These are phyloP conservation scores for Albugo candida DNA, from an alignment of 352 stramenopile genomes.

Conservation along the genomic window DNA sequence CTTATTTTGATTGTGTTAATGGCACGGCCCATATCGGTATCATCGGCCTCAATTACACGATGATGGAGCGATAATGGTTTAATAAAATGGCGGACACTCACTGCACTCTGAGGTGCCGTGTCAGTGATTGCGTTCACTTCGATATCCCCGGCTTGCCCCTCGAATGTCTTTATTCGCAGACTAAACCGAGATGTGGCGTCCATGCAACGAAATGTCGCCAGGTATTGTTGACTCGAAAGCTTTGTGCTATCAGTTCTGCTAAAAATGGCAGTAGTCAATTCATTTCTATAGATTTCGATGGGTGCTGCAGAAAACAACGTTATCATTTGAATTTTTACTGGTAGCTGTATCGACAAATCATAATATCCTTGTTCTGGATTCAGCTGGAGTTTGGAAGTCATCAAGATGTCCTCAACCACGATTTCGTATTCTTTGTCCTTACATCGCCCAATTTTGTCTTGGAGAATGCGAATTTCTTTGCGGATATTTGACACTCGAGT, in stretches of 20 bases:
- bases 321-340: slow-evolving; percentile 58
- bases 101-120: slow-evolving; percentile 33
- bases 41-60: slow-evolving; percentile 41
- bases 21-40: slow-evolving; percentile 24
- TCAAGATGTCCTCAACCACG: slow-evolving; percentile 48
- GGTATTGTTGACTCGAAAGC: slow-evolving; percentile 35
- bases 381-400: slow-evolving; percentile 63
- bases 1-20: slow-evolving; percentile 51
- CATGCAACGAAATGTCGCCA: slow-evolving; percentile 60
- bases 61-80: slow-evolving; percentile 72
- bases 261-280: slow-evolving; percentile 53
- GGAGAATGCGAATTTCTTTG: slow-evolving; percentile 44
- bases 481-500: slow-evolving; percentile 62
- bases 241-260: slow-evolving; percentile 41
- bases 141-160: slow-evolving; percentile 67
- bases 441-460: slow-evolving; percentile 35
- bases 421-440: slow-evolving; percentile 46
- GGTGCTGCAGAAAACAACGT: slow-evolving; percentile 52
- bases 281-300: slow-evolving; percentile 55
- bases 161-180: slow-evolving; percentile 63
- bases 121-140: slow-evolving; percentile 54
- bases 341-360: slow-evolving; percentile 64
- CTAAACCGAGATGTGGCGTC: slow-evolving; percentile 64
- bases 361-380: slow-evolving; percentile 45
- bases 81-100: slow-evolving; percentile 51